Base-by-base conservation (phyloP, 164 flowering plant genomes). In the Macadamia tetraphylla region DNA sequence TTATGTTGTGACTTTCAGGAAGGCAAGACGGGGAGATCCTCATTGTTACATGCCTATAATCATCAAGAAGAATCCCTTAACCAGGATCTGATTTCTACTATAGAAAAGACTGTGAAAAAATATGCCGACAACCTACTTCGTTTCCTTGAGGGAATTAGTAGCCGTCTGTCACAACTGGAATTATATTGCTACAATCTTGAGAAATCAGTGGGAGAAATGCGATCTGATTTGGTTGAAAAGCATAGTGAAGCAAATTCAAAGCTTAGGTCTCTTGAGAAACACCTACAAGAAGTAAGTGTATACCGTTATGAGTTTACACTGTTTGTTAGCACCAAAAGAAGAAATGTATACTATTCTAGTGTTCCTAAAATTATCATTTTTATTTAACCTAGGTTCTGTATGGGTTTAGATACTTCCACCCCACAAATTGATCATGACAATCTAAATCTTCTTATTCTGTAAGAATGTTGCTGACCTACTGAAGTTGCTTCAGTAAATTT, bases 81-180 rank as follows among this genome's bases (percentile, higher is more conserved):
- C 71, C 88, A 81, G 68, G 97, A 89, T 61, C 63, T 92, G 66
- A 75, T 85, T 59, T 53, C 79, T 48, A 75, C 82, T 44, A 90
- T 94, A 68, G 99, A 94, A 51, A 87, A 66, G 64, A 86, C 90
- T 67, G 82, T 94, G 95, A 90, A 92, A 77, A 94, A 88, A 62
- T 73, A 92, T 78, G 65, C 92, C 63, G 97, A 87, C 74, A 88
- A 85, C 71, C 77, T 94, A 53, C 83, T 90, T 86, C 89, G 90
- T 35, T 88, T 89, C 78, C 92, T 94, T 30, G 99, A 90, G 78
- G 99, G 99, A 63, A 81, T 94, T 43, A 90, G 97, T 77, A 86
- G 97, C 11, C 87, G 97, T 35, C 73, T 94, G 43, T 89, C 97
- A 35, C 97, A 94, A 77, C 74, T 94, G 79, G 99, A 92, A 71